These are phyloP conservation scores for Diaporthe citrichinensis DNA, from an alignment of 2,329 filamentous ascomycete species.

Conservation along the genomic window DNA sequence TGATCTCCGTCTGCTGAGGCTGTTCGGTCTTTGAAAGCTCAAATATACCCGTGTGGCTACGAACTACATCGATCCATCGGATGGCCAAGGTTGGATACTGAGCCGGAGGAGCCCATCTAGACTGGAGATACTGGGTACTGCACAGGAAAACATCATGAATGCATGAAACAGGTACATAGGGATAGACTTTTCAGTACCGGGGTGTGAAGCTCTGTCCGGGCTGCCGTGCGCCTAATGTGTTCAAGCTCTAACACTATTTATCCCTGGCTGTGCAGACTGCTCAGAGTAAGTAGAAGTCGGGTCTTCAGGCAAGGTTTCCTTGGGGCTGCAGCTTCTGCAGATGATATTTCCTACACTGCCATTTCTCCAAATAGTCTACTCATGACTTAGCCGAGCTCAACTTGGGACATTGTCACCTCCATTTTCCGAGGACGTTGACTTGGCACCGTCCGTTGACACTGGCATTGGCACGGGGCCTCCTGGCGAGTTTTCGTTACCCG, in stretches of 20 bases:
- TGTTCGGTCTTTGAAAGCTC: background rate
- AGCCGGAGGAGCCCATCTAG: background rate
- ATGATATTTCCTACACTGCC: background rate
- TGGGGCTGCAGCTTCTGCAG: background rate
- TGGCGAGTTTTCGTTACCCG: constrained; percentile 79
- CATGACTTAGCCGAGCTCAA: too few species aligned
- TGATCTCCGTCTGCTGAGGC: background rate
- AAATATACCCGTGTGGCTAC: background rate
- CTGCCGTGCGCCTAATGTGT: background rate
- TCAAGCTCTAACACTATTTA: background rate
- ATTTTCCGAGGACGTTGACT: background rate
- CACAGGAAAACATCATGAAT: background rate
- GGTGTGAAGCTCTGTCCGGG: background rate
- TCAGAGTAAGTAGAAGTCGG: too few species aligned
- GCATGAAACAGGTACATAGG: background rate
- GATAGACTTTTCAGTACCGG: background rate
- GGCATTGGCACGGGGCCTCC: constrained; percentile 79
- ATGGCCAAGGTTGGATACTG: background rate
- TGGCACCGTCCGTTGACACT: background rate
- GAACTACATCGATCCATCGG: background rate
- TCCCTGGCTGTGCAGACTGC: too few species aligned
- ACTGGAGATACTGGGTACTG: background rate
- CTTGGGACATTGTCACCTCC: background rate
- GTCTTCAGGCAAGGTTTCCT: background rate
- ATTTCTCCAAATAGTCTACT: too few species aligned